phyloP scores from a whole-genome alignment of 1,284 basidiomycete species.

The Marasmius tenuissimus region DNA sequence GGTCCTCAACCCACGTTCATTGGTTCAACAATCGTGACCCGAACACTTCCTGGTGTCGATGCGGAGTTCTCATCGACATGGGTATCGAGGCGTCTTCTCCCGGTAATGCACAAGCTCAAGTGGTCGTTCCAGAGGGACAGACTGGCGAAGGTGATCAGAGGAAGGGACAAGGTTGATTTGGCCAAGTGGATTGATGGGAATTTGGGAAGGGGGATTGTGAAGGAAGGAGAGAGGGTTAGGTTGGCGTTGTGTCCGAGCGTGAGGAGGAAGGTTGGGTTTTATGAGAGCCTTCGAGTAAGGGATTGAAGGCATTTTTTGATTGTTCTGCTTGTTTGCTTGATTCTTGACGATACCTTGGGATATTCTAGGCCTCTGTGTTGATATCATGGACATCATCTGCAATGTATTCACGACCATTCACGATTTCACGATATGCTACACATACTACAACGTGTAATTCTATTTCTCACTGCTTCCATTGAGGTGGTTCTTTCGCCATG shows the following conservation, averaged over 20 bases:
- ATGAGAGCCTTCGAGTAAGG: slow-evolving; percentile 40
- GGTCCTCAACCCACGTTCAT: slow-evolving; percentile 23
- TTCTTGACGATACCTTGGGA: neutral
- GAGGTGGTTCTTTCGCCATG: no score
- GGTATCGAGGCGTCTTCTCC: slow-evolving; percentile 54
- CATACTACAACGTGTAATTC: no score
- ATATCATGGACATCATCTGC: no score
- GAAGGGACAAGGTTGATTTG: slow-evolving; percentile 35
- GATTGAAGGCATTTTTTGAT: neutral
- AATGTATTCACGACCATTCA: no score
- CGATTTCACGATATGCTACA: no score
- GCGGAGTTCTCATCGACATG: slow-evolving; percentile 46
- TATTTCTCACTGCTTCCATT: no score
- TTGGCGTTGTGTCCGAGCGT: slow-evolving; percentile 68
- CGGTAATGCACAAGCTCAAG: slow-evolving; percentile 51
- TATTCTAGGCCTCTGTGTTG: no score
- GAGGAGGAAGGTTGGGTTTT: slow-evolving; percentile 55
- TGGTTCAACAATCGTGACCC: slow-evolving; percentile 33
- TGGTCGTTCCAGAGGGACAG: slow-evolving; percentile 50
- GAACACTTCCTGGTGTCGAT: slow-evolving; percentile 49
- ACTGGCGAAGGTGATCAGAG: slow-evolving; percentile 50
- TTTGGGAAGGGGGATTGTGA: slow-evolving; percentile 42
- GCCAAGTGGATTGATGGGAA: slow-evolving; percentile 54
- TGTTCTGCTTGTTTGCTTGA: neutral
- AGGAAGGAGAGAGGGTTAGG: slow-evolving; percentile 62